Evolutionary conservation across 768 basidiomycete species (phyloP).

Genomic region (Hydnomerulius pinastri): DNA sequence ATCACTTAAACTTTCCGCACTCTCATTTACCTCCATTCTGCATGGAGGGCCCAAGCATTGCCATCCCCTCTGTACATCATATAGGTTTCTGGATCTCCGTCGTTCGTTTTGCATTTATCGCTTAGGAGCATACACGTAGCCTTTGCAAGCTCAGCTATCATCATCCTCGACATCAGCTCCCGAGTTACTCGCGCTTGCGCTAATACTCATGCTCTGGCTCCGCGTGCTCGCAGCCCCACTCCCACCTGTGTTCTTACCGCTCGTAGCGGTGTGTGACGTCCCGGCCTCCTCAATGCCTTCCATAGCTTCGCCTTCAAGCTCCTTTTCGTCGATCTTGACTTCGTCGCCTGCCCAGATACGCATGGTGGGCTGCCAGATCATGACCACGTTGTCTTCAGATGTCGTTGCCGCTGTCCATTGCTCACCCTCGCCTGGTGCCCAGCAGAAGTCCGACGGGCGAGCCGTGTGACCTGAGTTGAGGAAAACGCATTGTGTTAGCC

Average conservation of each 20-base stretch:
- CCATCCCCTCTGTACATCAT: conserved; percentile 4
- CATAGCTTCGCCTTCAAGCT: conserved; percentile 81
- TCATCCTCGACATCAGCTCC: conserved; percentile 48
- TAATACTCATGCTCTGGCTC: conserved; percentile 65
- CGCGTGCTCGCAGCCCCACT: conserved; percentile 45
- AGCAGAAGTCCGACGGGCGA: conserved; percentile 90
- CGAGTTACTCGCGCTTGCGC: conserved; percentile 48
- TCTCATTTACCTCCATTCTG: no score
- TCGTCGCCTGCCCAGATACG: conserved; percentile 92
- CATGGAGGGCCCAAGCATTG: no score
- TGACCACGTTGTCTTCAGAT: conserved; percentile 96
- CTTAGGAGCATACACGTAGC: conserved; percentile 2
- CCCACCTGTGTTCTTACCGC: conserved; percentile 18
- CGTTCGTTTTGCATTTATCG: conserved; percentile 14
- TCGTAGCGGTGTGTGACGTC: conserved; percentile 17
- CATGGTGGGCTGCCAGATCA: conserved; percentile 97
- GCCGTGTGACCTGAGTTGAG: conserved; percentile 72
- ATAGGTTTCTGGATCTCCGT: conserved; percentile 6
- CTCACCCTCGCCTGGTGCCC: conserved; percentile 84
- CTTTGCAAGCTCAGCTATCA: conserved; percentile 19
- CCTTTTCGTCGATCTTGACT: conserved; percentile 80
- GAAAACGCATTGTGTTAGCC: conserved; percentile 6
- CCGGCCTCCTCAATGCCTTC: conserved; percentile 60
- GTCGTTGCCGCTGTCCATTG: conserved; percentile 84
- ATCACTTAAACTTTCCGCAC: conserved; percentile 2